Evolutionary conservation across 140 eudicot species (phyloP).

Genomic region (Erigeron philadelphicus): DNA sequence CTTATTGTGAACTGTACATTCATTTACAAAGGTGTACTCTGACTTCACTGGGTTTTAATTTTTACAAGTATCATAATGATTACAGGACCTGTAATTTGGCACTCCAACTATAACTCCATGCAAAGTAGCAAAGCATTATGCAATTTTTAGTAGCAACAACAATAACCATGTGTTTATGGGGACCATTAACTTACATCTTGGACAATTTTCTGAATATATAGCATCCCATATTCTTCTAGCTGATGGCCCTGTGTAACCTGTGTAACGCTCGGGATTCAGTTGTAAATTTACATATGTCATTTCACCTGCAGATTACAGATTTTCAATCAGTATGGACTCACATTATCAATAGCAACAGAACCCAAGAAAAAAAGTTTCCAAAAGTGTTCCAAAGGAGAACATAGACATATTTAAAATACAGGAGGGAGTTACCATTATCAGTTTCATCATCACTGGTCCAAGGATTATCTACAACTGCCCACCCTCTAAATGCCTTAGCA

Average conservation of each 20-base stretch:
- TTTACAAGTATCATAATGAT: background rate
- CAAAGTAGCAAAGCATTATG: background rate
- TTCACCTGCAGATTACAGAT: conserved; percentile 57
- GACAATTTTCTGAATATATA: conserved; percentile 90
- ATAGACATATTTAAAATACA: background rate
- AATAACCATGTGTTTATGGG: background rate
- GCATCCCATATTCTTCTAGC: conserved; percentile 99
- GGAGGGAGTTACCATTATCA: conserved; percentile 57
- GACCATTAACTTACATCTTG: conserved; percentile 56
- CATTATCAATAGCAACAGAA: conserved; percentile 13
- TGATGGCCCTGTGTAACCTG: conserved; percentile 92
- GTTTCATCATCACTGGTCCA: conserved; percentile 98
- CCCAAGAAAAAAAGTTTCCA: background rate
- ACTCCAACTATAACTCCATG: conserved; percentile 7
- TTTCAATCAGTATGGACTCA: background rate
- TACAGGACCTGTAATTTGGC: conserved; percentile 6
- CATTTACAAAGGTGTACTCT: background rate
- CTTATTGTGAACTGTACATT: conserved; percentile 5
- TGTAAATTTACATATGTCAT: conserved; percentile 92
- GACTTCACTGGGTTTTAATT: conserved; percentile 3
- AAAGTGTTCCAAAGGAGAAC: background rate
- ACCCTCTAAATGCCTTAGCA: conserved; percentile 72
- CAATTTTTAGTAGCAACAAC: background rate
- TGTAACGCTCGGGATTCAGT: conserved; percentile 89
- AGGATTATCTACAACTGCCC: conserved; percentile 91